These are phyloP conservation scores for Torulaspora quercuum DNA, from an alignment of 805 yeast species.

Conservation along the genomic window DNA sequence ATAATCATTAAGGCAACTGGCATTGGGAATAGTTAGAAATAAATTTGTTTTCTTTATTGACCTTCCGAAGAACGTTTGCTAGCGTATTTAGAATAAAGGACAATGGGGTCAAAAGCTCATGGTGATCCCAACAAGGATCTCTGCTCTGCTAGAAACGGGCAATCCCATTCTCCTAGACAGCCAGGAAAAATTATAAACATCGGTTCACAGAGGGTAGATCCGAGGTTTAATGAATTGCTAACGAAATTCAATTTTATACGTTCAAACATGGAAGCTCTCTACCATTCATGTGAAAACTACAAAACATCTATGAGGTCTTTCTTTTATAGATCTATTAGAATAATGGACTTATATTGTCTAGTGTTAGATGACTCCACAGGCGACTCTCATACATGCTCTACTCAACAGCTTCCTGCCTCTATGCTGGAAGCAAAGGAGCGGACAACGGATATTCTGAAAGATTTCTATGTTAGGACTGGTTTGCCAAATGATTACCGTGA, in stretches of 20 bases:
- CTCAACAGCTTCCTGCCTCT: conserved; percentile 1
- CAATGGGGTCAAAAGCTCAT: conserved; percentile 1
- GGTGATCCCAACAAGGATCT: conserved; percentile 4
- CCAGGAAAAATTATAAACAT: conserved; percentile 1
- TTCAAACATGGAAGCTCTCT: conserved; percentile 13
- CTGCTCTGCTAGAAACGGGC: neutral
- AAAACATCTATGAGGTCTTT: conserved; percentile 15
- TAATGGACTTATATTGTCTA: conserved; percentile 16
- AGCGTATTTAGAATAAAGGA: neutral
- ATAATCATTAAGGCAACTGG: no score
- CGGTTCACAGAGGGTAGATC: conserved; percentile 14
- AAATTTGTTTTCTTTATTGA: no score
- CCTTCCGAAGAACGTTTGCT: no score
- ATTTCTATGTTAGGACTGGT: conserved; percentile 10
- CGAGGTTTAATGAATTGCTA: conserved; percentile 13
- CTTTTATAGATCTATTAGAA: conserved; percentile 12
- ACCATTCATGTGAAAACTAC: conserved; percentile 16
- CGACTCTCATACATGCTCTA: neutral
- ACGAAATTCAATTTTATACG: conserved; percentile 6
- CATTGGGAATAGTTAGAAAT: no score
- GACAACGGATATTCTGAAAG: conserved; percentile 4
- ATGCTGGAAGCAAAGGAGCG: conserved; percentile 3
- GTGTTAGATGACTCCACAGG: conserved; percentile 12
- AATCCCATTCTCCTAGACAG: neutral
- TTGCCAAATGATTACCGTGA: conserved; percentile 6